phyloP scores from a whole-genome alignment of 2,329 filamentous ascomycete species.

The Phialophora macrospora region DNA sequence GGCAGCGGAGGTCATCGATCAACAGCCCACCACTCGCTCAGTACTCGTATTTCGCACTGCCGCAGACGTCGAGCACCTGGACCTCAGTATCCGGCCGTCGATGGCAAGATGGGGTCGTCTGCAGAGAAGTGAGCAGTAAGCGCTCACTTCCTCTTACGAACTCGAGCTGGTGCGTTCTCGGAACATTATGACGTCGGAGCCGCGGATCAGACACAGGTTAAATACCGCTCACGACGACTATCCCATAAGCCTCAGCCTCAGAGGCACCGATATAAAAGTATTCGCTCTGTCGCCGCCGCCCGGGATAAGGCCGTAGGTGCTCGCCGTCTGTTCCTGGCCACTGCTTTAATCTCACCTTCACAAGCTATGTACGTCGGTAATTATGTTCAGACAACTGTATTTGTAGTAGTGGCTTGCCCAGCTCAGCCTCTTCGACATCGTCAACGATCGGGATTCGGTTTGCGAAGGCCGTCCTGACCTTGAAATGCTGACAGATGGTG shows the following conservation, averaged over 20 bases:
- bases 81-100: background rate
- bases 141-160: background rate
- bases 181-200: background rate
- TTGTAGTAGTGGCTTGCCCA: too few species aligned
- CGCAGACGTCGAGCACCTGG: too few species aligned
- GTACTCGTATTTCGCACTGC: background rate
- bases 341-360: too few species aligned
- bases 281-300: background rate
- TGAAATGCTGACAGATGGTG: too few species aligned
- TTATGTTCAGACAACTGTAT: too few species aligned
- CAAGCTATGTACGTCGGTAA: too few species aligned
- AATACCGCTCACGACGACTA: background rate
- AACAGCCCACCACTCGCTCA: background rate
- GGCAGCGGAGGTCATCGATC: background rate
- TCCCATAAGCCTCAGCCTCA: slow-evolving; percentile 15
- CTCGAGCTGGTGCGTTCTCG: background rate
- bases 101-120: background rate
- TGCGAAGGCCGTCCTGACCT: too few species aligned
- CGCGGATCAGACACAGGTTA: background rate
- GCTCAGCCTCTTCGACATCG: too few species aligned
- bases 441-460: too few species aligned
- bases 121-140: background rate
- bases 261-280: background rate
- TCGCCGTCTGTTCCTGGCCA: too few species aligned
- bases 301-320: background rate